These are phyloP conservation scores for Oleoguttula mirabilis DNA, from an alignment of 495 filamentous ascomycete genomes.

Conservation along the genomic window DNA sequence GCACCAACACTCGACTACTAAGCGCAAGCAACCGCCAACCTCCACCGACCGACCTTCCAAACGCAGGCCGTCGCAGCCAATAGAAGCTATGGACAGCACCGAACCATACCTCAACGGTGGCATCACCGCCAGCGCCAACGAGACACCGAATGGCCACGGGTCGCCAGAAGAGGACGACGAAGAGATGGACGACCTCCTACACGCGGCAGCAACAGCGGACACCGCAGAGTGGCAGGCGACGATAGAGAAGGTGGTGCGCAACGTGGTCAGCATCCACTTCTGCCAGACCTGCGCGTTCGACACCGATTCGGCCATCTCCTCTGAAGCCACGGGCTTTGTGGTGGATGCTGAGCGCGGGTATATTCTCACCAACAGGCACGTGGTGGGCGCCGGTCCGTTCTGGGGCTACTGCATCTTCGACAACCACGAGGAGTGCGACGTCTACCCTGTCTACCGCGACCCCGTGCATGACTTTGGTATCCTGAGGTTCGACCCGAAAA, in stretches of 20 bases:
- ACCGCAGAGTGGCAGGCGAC: constrained; percentile 95
- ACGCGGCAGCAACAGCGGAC: constrained; percentile 50
- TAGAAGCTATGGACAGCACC: constrained; percentile 5
- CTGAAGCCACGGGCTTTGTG: constrained; percentile 94
- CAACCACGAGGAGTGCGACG: constrained; percentile 95
- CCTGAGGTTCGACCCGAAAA: constrained; percentile 85
- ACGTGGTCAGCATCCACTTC: constrained; percentile 95
- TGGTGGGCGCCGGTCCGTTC: constrained; percentile 93
- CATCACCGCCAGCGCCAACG: constrained; percentile 5
- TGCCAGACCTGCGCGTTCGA: constrained; percentile 98
- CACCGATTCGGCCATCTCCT: constrained; percentile 82
- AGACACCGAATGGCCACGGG: constrained; percentile 19
- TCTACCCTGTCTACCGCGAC: constrained; percentile 95
- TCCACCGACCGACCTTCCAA: constrained; percentile 18
- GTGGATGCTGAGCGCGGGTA: constrained; percentile 92
- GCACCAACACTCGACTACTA: constrained; percentile 27
- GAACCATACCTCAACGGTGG: constrained; percentile 7
- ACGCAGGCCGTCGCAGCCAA: constrained; percentile 15
- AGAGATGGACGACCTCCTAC: constrained; percentile 32
- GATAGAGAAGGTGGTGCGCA: constrained; percentile 83
- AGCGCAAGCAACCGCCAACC: constrained; percentile 50
- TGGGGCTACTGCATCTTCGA: constrained; percentile 98
- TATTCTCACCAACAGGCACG: constrained; percentile 44
- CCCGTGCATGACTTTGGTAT: constrained; percentile 98
- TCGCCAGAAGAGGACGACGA: constrained; percentile 34